Evolutionary conservation across 2,329 filamentous ascomycete species (phyloP).

Genomic region (Neophaeococcomyces mojaviensis): DNA sequence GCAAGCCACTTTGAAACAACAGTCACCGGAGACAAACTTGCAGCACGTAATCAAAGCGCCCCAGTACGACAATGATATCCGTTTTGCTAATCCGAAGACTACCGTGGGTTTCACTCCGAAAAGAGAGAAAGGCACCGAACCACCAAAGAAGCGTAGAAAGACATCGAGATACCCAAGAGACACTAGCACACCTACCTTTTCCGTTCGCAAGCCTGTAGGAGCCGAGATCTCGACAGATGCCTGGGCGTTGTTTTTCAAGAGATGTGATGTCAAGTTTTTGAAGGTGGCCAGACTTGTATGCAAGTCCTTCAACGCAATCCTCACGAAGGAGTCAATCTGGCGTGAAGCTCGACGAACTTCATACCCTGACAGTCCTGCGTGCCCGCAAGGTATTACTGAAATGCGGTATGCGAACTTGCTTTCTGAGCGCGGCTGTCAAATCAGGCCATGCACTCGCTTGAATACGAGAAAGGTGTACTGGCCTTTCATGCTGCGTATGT

Average conservation of each 20-base stretch:
- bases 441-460: constrained; percentile 12
- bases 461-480: constrained; percentile 19
- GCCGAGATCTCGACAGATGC: constrained; percentile 17
- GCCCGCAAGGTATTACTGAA: constrained; percentile 18
- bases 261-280: constrained; percentile 18
- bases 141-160: constrained; percentile 1
- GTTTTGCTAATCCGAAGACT: constrained; percentile 2
- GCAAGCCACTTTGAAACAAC: too few species aligned
- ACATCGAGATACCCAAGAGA: background rate
- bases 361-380: constrained; percentile 15
- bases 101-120: constrained; percentile 4
- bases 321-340: constrained; percentile 19
- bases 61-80: background rate
- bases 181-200: background rate
- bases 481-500: constrained; percentile 20
- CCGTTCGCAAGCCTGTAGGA: constrained; percentile 1
- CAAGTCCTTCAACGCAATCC: constrained; percentile 13
- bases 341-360: constrained; percentile 15
- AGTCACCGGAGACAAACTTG: too few species aligned
- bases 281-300: constrained; percentile 18
- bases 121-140: constrained; percentile 1
- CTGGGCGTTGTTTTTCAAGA: constrained; percentile 19
- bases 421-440: constrained; percentile 21
- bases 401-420: constrained; percentile 21
- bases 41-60: too few species aligned